phyloP scores from a whole-genome alignment of 345 rosid genomes.

The Salix viminalis region DNA sequence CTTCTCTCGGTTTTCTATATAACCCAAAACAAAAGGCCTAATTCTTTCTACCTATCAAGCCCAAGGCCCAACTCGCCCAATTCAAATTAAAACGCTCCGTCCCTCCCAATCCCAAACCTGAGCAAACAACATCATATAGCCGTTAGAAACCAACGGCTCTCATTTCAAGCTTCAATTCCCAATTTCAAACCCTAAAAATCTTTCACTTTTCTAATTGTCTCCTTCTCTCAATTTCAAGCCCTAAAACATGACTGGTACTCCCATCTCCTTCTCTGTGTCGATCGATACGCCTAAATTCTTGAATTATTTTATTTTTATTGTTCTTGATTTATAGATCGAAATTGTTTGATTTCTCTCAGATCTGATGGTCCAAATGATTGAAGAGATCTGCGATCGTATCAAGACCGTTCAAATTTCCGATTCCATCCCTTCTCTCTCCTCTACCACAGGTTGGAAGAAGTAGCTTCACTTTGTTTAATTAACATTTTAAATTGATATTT shows the following conservation, averaged over 20 bases:
- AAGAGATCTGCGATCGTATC: conserved; percentile 1
- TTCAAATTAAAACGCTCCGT: conserved; percentile 17
- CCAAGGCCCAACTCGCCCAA: neutral
- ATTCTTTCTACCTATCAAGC: neutral
- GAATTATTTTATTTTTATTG: neutral
- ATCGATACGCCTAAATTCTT: neutral
- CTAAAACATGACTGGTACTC: conserved; percentile 27
- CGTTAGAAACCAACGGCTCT: conserved; percentile 39
- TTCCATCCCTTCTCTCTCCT: neutral
- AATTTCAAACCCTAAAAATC: conserved; percentile 2
- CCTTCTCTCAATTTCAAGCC: conserved; percentile 19
- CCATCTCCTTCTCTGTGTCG: neutral
- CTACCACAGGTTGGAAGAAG: conserved; percentile 9
- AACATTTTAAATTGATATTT: neutral
- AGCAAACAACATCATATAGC: conserved; percentile 25
- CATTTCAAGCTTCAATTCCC: conserved; percentile 42
- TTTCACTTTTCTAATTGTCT: neutral
- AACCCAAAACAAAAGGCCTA: neutral
- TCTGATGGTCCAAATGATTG: conserved; percentile 18
- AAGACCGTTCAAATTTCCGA: neutral
- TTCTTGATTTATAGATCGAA: neutral
- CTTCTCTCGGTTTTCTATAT: conserved; percentile 6
- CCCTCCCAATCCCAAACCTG: neutral
- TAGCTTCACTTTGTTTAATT: neutral
- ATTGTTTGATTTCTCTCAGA: conserved; percentile 13